Evolutionary conservation across 768 basidiomycete species (phyloP).

Genomic region (Podaxis sp.): DNA sequence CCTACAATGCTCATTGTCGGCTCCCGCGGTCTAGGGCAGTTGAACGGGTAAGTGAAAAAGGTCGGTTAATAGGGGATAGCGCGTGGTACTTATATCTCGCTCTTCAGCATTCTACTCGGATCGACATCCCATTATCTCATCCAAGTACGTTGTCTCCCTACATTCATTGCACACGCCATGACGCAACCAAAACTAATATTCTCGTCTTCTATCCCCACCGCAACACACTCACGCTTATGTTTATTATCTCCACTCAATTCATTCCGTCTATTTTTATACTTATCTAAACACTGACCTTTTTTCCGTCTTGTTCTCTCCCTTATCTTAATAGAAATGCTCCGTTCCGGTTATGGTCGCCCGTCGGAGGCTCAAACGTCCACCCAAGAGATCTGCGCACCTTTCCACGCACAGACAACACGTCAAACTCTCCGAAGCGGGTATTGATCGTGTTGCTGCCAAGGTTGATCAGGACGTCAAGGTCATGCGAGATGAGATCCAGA

Average conservation of each 20-base stretch:
- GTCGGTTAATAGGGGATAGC: not conserved
- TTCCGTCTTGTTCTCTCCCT: not conserved
- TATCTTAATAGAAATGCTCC: conserved; percentile 67
- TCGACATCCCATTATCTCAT: conserved; percentile 95
- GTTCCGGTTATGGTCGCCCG: conserved; percentile 98
- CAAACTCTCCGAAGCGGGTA: conserved; percentile 82
- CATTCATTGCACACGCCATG: not conserved
- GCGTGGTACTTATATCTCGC: conserved; percentile 9
- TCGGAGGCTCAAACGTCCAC: conserved; percentile 84
- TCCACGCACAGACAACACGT: conserved; percentile 80
- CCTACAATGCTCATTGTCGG: conserved; percentile 95
- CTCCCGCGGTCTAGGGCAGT: conserved; percentile 82
- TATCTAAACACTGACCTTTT: not conserved
- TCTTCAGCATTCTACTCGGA: conserved; percentile 78
- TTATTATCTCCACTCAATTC: no score
- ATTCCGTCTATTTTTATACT: not conserved
- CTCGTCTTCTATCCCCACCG: not conserved
- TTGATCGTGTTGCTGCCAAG: conserved; percentile 83
- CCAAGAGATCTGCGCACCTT: conserved; percentile 77
- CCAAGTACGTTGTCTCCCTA: conserved; percentile 44
- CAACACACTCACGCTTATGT: not conserved
- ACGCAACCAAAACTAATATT: not conserved
- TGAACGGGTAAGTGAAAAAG: conserved; percentile 68
- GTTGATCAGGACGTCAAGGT: conserved; percentile 84
- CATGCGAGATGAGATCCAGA: conserved; percentile 74